Evolutionary conservation across 2,329 filamentous ascomycete species (phyloP).

Genomic region (Colletotrichum lentis): DNA sequence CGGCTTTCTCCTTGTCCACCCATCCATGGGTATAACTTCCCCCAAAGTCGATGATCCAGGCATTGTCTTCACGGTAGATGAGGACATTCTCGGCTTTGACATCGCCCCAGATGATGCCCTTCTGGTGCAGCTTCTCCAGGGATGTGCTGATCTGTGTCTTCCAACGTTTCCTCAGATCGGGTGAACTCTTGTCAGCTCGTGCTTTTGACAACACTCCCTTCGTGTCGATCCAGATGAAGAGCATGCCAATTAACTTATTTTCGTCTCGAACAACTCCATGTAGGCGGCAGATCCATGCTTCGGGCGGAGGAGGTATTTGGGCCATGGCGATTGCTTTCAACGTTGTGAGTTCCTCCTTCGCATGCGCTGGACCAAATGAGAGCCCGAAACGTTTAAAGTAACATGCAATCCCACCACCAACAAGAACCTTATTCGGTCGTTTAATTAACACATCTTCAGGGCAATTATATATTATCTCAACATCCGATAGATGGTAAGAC

Average conservation of each 20-base stretch:
- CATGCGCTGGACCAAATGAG: slow-evolving; percentile 24
- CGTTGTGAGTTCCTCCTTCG: slow-evolving; percentile 34
- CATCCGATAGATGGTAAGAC: slow-evolving; percentile 39
- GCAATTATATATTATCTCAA: slow-evolving; percentile 37
- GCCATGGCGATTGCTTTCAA: slow-evolving; percentile 36
- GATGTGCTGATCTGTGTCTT: slow-evolving; percentile 37
- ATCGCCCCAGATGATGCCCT: slow-evolving; percentile 45
- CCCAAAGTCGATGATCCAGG: slow-evolving; percentile 47
- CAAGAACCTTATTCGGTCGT: slow-evolving; percentile 38
- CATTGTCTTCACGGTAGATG: slow-evolving; percentile 43
- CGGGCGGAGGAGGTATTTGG: slow-evolving; percentile 25
- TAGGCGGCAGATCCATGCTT: slow-evolving; percentile 38
- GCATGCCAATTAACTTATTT: slow-evolving; percentile 11
- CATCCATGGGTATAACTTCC: slow-evolving; percentile 45
- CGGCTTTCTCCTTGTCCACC: slow-evolving; percentile 41
- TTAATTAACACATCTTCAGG: slow-evolving; percentile 41
- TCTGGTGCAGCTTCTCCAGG: slow-evolving; percentile 37
- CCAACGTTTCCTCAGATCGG: slow-evolving; percentile 38
- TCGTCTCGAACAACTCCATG: slow-evolving; percentile 38
- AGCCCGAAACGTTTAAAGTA: slow-evolving; percentile 39
- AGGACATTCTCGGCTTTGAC: slow-evolving; percentile 45
- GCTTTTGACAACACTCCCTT: slow-evolving; percentile 16
- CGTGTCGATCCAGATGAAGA: slow-evolving; percentile 9
- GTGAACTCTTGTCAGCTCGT: slow-evolving; percentile 10
- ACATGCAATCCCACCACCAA: slow-evolving; percentile 37